Evolutionary conservation across 345 rosid genomes (phyloP), one percentile per base, ranked within the genome.

Genomic region (Populus ilicifolia): DNA sequence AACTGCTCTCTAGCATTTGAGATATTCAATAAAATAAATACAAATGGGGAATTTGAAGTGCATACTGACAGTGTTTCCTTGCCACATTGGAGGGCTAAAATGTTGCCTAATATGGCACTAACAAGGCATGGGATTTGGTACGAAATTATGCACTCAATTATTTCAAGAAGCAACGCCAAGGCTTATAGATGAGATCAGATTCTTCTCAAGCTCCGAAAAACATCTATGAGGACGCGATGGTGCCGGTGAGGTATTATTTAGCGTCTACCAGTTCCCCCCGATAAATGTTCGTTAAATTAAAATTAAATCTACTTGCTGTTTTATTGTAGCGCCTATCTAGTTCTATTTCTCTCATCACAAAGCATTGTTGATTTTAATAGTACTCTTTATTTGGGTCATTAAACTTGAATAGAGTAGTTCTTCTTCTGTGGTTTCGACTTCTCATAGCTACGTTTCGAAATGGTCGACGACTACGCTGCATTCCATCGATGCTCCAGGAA

Each of bases 101-200:
- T 21, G 82, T 82, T 88, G 25, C 80, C 86, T 27, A 83, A 80
- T 69, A 80, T 90, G 20, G 95, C 90, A 7, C 95, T 88, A 70
- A 94, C 93, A 2, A 90, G 98, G 95, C 96, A 89, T 38, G 96
- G 93, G 11, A 89, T 89, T 33, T 86, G 91, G 94, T 88, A 86
- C 48, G 98, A 92, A 85, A 89, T 86, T 67, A 88, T 94, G 83
- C 92, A 92, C 86, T 92, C 96, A 1, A 88, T 77, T 41, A 89
- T 89, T 93, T 80, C 84, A 84, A 41, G 92, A 88, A 75, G 84
- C 89, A 61, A 86, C 92, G 88, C 90, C 92, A 36, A 82, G 82
- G 78, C 87, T 90, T 0, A 2, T 90, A 0, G 85, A 92, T 0
- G 91, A 92, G 79, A 89, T 90, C 76, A 77, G 85, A 50, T 90